These are phyloP conservation scores for Bimuria novae-zelandiae DNA, from an alignment of 2,329 filamentous ascomycete genomes.

Conservation along the genomic window DNA sequence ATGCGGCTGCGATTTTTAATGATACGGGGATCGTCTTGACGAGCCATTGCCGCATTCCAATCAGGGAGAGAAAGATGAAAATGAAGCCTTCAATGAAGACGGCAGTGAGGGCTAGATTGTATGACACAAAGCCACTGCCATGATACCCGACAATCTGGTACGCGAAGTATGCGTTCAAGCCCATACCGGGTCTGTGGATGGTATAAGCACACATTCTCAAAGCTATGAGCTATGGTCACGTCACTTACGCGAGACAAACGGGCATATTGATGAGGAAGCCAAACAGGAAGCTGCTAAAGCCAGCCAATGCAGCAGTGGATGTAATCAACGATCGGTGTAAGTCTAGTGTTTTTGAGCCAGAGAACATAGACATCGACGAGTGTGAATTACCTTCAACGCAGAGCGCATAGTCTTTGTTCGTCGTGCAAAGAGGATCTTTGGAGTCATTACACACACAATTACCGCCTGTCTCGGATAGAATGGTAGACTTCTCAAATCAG, in stretches of 20 bases:
- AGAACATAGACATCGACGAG: not conserved
- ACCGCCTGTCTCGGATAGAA: slow-evolving; percentile 65
- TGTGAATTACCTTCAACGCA: slow-evolving; percentile 52
- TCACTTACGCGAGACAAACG: slow-evolving; percentile 40
- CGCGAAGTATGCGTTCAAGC: slow-evolving; percentile 82
- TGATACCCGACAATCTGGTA: slow-evolving; percentile 80
- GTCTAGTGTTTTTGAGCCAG: slow-evolving; percentile 28
- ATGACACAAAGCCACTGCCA: slow-evolving; percentile 73
- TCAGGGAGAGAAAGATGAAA: slow-evolving; percentile 76
- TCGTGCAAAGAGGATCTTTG: slow-evolving; percentile 57
- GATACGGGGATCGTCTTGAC: slow-evolving; percentile 79
- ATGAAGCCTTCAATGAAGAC: slow-evolving; percentile 89
- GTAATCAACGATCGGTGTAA: slow-evolving; percentile 81
- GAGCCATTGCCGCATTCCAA: slow-evolving; percentile 86
- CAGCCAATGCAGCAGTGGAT: slow-evolving; percentile 80
- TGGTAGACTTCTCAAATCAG: slow-evolving; percentile 36
- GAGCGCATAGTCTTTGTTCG: slow-evolving; percentile 63
- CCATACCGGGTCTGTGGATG: slow-evolving; percentile 43
- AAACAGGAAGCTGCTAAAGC: slow-evolving; percentile 77
- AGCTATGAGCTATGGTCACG: not conserved
- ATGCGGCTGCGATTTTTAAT: slow-evolving; percentile 84
- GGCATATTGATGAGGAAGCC: slow-evolving; percentile 78
- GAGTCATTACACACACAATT: slow-evolving; percentile 69
- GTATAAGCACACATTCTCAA: slow-evolving; percentile 7
- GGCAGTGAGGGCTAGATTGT: slow-evolving; percentile 76